A percentile compares a stretch with the other conserved stretches of the same genome.
Evolutionary conservation across 129 eudicot species (phyloP).

Genomic region (Smallanthus sonchifolius): DNA sequence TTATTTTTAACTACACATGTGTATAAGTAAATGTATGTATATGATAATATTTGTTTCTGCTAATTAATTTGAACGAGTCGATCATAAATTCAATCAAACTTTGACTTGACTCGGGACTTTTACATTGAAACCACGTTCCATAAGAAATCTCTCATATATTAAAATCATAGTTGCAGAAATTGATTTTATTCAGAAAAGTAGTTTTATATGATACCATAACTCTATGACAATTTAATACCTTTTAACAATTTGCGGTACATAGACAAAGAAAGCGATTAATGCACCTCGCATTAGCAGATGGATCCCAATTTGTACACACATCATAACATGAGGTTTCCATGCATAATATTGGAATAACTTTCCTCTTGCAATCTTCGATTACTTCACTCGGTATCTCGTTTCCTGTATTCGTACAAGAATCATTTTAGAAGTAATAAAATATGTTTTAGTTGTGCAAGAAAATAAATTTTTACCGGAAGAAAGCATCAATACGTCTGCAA

Average conservation of each 20-base stretch:
- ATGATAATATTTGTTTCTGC: no score
- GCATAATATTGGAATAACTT: neutral
- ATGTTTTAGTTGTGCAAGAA: neutral
- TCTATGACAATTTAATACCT: no score
- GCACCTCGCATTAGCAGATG: neutral
- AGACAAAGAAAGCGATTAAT: neutral
- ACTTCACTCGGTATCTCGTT: neutral
- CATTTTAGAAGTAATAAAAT: neutral
- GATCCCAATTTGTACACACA: neutral
- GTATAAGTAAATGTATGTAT: no score
- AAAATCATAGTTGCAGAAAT: no score
- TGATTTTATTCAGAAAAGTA: no score
- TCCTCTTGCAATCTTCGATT: neutral
- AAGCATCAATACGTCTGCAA: neutral
- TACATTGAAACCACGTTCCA: no score
- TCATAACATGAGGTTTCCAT: neutral
- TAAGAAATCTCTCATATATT: no score
- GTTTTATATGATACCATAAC: no score
- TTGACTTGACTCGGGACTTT: no score
- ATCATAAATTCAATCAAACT: no score
- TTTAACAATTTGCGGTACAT: neutral
- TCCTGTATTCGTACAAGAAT: neutral
- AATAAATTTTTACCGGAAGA: neutral
- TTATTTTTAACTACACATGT: no score
- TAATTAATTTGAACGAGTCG: no score